Evolutionary conservation across 1,284 basidiomycete species (phyloP).

Genomic region (Cryptococcus hybrid): DNA sequence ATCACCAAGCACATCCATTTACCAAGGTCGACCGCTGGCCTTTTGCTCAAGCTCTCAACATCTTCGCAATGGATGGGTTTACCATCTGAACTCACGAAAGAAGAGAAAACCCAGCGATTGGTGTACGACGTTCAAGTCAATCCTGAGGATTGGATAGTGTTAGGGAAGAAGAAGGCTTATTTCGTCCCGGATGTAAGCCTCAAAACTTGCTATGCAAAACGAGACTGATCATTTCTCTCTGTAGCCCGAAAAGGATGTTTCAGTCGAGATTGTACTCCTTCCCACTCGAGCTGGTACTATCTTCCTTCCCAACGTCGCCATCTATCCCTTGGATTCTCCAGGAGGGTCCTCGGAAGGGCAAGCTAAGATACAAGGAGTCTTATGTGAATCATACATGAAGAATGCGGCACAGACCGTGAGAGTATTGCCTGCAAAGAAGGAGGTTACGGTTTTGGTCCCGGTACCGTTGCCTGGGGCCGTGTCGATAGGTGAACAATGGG

Average conservation of each 20-base stretch:
- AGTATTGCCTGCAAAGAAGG: slow-evolving; percentile 39
- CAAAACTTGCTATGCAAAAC: too few species aligned
- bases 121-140: slow-evolving; percentile 37
- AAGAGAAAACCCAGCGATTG: slow-evolving; percentile 10
- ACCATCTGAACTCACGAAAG: not conserved
- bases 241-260: slow-evolving; percentile 18
- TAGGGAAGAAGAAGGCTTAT: slow-evolving; percentile 42
- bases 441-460: slow-evolving; percentile 39
- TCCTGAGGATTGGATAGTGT: slow-evolving; percentile 41
- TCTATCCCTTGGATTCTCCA: slow-evolving; percentile 15
- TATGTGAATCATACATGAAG: slow-evolving; percentile 47
- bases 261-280: slow-evolving; percentile 31
- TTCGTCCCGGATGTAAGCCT: slow-evolving; percentile 27
- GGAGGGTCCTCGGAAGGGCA: not conserved
- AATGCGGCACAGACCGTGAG: slow-evolving; percentile 41
- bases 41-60: slow-evolving; percentile 27
- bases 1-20: slow-evolving; percentile 12
- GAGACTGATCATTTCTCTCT: not conserved
- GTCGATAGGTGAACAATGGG: too few species aligned
- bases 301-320: slow-evolving; percentile 31
- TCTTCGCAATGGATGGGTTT: slow-evolving; percentile 33
- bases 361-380: slow-evolving; percentile 8
- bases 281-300: slow-evolving; percentile 40
- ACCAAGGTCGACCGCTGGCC: slow-evolving; percentile 40
- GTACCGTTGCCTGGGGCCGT: not conserved